Percentiles rank a stretch among this genome's conserved stretches.
Evolutionary conservation across 2,329 filamentous ascomycete species (phyloP).

Genomic region (Hymenoscyphus repandus): DNA sequence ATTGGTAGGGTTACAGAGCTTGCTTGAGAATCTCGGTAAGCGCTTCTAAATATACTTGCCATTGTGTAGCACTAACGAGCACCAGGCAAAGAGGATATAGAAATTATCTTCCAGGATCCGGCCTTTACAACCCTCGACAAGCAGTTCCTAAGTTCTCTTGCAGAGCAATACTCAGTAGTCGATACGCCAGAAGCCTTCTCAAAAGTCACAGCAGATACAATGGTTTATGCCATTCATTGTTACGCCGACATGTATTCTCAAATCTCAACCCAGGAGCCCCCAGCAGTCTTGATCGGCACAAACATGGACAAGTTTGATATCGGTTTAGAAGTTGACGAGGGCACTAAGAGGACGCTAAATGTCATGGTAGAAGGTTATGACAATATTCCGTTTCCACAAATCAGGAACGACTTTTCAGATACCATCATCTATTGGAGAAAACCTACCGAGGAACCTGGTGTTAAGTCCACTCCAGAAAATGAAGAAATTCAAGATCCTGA

Average conservation of each 20-base stretch:
- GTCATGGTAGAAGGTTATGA: constrained; percentile 25
- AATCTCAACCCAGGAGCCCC: constrained; percentile 19
- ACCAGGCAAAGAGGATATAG: not conserved
- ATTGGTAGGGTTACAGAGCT: constrained; percentile 27
- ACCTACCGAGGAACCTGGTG: too few relatives aligned
- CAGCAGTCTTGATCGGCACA: constrained; percentile 28
- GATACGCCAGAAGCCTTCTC: constrained; percentile 28
- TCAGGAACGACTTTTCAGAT: constrained; percentile 30
- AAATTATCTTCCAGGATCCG: constrained; percentile 27
- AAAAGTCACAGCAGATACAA: constrained; percentile 19
- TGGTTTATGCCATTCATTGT: constrained; percentile 33
- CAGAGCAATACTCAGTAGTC: constrained; percentile 18
- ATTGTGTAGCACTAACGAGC: not conserved
- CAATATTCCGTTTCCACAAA: constrained; percentile 26
- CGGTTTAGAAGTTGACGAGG: not conserved
- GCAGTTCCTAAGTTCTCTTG: constrained; percentile 24
- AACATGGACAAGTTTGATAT: constrained; percentile 26
- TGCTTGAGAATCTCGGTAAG: constrained; percentile 21
- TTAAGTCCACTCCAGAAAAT: too few relatives aligned
- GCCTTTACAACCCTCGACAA: constrained; percentile 29
- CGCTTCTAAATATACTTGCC: not conserved
- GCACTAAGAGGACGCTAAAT: constrained; percentile 14
- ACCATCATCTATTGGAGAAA: constrained; percentile 26
- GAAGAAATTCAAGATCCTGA: too few relatives aligned
- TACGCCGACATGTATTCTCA: constrained; percentile 28